phyloP scores from a whole-genome alignment of 164 flowering plant species.

The Aristolochia californica region DNA sequence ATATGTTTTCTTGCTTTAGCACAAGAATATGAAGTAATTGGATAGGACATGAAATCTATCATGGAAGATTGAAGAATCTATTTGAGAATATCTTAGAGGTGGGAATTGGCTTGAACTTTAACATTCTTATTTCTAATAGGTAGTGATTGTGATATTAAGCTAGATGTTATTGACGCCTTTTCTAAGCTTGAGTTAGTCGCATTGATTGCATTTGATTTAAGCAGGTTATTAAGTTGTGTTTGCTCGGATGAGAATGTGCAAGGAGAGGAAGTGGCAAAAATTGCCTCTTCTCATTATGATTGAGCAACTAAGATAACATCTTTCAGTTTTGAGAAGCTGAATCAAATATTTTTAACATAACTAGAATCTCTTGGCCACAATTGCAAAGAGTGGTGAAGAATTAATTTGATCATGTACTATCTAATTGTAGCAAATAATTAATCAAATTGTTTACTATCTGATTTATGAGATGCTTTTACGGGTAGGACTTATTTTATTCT shows the following conservation, averaged over 20 bases:
- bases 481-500: constrained; percentile 58
- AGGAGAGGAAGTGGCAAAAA: constrained; percentile 27
- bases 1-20: constrained; percentile 83
- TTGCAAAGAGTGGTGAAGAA: no score
- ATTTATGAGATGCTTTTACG: constrained; percentile 53
- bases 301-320: constrained; percentile 44
- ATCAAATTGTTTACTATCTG: constrained; percentile 35
- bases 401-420: no score
- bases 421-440: no score
- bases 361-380: constrained; percentile 10
- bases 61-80: constrained; percentile 45
- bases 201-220: constrained; percentile 68
- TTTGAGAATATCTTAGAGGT: constrained; percentile 16
- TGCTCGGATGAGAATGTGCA: constrained; percentile 17
- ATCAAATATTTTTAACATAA: constrained; percentile 37
- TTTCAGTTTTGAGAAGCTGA: constrained; percentile 43
- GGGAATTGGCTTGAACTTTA: constrained; percentile 11
- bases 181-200: constrained; percentile 58
- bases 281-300: constrained; percentile 28
- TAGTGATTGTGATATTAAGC: neutral
- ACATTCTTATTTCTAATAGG: neutral
- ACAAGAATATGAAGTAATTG: constrained; percentile 60
- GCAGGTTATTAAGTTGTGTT: constrained; percentile 56
- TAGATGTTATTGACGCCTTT: constrained; percentile 12
- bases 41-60: constrained; percentile 35